Evolutionary conservation across 2,329 filamentous ascomycete genomes (phyloP).

Genomic region (Trichophyton verrucosum): DNA sequence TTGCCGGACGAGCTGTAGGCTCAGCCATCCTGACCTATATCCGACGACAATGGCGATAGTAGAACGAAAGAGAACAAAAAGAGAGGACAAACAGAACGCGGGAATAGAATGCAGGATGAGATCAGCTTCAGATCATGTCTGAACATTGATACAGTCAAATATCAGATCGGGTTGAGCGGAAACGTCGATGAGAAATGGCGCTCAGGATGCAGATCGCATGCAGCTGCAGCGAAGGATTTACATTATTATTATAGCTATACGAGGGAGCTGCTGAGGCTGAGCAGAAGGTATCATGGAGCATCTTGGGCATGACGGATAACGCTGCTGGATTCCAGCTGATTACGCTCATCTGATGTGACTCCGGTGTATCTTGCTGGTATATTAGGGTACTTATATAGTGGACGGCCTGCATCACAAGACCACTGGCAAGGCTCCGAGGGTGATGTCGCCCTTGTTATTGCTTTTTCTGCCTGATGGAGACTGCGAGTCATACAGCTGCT

Average conservation of each 20-base stretch:
- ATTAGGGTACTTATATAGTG: not conserved
- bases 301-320: not conserved
- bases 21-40: not conserved
- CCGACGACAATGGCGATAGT: not conserved
- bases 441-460: not conserved
- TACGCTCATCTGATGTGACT: not conserved
- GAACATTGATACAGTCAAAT: not conserved
- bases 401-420: not conserved
- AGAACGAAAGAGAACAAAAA: not conserved
- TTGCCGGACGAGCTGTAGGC: not conserved
- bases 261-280: not conserved
- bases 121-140: not conserved
- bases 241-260: not conserved
- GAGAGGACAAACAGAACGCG: not conserved
- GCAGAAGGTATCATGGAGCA: not conserved
- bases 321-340: not conserved
- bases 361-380: not conserved
- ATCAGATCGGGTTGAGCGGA: not conserved
- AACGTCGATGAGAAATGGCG: not conserved
- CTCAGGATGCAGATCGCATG: not conserved
- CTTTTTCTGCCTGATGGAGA: not conserved
- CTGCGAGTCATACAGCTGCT: too few species aligned
- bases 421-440: not conserved
- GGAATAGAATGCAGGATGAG: not conserved
- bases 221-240: not conserved